Base-by-base conservation (phyloP, 2,329 filamentous ascomycete genomes). In the Juglanconis sp. region DNA sequence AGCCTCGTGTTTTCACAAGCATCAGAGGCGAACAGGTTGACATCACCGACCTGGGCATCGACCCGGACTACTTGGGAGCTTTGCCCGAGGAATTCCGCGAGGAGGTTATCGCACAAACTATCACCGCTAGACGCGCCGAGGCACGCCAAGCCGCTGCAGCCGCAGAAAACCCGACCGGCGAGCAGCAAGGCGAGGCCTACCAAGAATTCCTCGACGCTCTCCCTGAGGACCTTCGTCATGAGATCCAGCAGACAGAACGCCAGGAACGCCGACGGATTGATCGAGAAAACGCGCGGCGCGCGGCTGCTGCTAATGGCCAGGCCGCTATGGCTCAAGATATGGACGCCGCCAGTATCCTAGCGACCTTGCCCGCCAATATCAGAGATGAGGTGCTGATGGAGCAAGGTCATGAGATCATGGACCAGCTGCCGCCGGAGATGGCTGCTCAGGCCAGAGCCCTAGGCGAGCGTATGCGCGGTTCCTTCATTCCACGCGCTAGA, bases 21-120 rank as follows among this genome's bases (percentile, higher is more conserved):
- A 92, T 99, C 57, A 82, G 93, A 62, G 94, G 93, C 32, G 89
- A 90, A 64, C 87, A 95, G 68, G 85, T 96, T 56, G 95, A 99
- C 72, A 95, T 99, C 53, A 99, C 95, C 0, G 91, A 91, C 63
- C 82, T 99, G 63, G 93, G 94, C 53, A 98, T 99, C 67, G 95
- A 99, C 71, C 85, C 90, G 15, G 93, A 96, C 59, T 99, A 97
- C 74, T 85, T 99, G 6, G 91, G 95, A 61, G 96, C 94, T n/a
- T 79, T 99, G n/a, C 95, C 95, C 0, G 95, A 99, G 68, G 96
- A 99, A 63, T 87, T 98, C 70, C 85, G 95, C 50, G 94, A 98
- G 73, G 95, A 99, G 72, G 95, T 99, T 53, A 91, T 99, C 65
- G 92, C 96, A 72, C 88, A 93, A 64, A 92, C 96, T 61, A 85